Evolutionary conservation across 805 yeast genomes (phyloP).

Genomic region (Lipomyces japonicus): DNA sequence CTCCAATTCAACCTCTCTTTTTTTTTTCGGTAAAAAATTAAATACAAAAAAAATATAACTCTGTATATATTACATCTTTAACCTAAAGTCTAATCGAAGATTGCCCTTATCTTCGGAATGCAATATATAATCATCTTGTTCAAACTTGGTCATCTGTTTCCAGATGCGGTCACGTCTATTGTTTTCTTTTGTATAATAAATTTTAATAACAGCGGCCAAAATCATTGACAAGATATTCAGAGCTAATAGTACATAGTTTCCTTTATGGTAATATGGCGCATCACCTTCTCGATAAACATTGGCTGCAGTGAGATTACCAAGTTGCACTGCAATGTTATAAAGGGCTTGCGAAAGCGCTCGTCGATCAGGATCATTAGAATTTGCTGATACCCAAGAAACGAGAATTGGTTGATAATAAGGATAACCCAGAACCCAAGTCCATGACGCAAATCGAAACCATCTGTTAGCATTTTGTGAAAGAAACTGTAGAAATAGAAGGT

Average conservation of each 20-base stretch:
- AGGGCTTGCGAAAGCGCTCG: constrained; percentile 64
- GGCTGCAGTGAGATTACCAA: constrained; percentile 52
- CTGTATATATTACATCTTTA: constrained; percentile 18
- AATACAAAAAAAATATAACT: no score
- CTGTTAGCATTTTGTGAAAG: constrained; percentile 21
- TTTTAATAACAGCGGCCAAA: constrained; percentile 31
- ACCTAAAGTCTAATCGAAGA: constrained; percentile 52
- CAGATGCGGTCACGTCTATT: constrained; percentile 46
- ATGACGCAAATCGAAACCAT: constrained; percentile 26
- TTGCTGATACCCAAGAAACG: constrained; percentile 59
- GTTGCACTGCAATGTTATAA: constrained; percentile 62
- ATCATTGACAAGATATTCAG: constrained; percentile 30
- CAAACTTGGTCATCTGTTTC: constrained; percentile 47
- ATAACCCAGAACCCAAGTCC: constrained; percentile 41
- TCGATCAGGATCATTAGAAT: constrained; percentile 57
- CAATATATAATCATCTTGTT: constrained; percentile 49
- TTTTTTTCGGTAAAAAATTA: no score
- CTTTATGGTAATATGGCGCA: constrained; percentile 56
- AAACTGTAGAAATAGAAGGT: constrained; percentile 31
- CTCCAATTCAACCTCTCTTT: no score
- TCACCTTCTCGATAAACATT: constrained; percentile 57
- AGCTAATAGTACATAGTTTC: constrained; percentile 43
- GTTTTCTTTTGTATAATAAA: constrained; percentile 37
- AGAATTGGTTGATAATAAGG: constrained; percentile 53
- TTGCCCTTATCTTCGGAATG: constrained; percentile 53